Conservation (phyloP, 1,139 yeast species). For the Taphrina betulina region DNA sequence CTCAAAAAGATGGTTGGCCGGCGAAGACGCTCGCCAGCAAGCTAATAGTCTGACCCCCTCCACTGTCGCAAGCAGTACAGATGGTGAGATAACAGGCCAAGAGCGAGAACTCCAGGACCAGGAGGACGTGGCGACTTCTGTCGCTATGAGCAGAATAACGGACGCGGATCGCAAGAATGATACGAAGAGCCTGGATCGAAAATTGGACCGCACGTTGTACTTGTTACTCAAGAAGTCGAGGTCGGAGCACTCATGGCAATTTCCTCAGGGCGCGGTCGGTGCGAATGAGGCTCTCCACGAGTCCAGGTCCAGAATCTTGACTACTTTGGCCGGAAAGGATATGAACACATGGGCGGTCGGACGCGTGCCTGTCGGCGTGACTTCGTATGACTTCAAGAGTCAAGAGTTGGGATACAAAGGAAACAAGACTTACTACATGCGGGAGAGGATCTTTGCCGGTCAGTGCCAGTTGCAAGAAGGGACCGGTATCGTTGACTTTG, state of each 20-base stretch:
- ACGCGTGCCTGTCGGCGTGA: constrained; percentile 66
- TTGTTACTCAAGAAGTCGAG: constrained; percentile 56
- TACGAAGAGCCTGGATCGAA: constrained; percentile 68
- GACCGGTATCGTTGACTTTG: constrained; percentile 51
- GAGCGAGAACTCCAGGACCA: constrained; percentile 49
- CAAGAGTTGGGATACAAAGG: constrained; percentile 12
- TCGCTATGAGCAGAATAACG: constrained; percentile 69
- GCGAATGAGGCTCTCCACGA: constrained; percentile 52
- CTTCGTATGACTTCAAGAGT: constrained; percentile 1
- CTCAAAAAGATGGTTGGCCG: constrained; percentile 73
- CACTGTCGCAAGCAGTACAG: constrained; percentile 52
- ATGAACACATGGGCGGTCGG: constrained; percentile 90
- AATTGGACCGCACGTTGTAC: constrained; percentile 75
- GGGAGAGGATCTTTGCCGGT: constrained; percentile 91
- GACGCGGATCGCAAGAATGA: constrained; percentile 70
- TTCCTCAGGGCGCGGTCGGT: constrained; percentile 61
- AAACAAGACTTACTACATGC: constrained; percentile 65
- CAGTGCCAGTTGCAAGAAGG: constrained; percentile 56
- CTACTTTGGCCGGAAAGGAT: constrained; percentile 51
- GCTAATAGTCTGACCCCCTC: constrained; percentile 75
- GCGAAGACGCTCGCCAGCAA: constrained; percentile 68
- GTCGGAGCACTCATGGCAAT: constrained; percentile 56
- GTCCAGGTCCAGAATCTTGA: constrained; percentile 40
- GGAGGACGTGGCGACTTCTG: constrained; percentile 56
- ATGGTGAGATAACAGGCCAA: constrained; percentile 47